Percentiles rank a stretch among this genome's conserved stretches.
Evolutionary conservation across 139 green algal genomes (phyloP).

Genomic region (Auxenochlorella protothecoides): DNA sequence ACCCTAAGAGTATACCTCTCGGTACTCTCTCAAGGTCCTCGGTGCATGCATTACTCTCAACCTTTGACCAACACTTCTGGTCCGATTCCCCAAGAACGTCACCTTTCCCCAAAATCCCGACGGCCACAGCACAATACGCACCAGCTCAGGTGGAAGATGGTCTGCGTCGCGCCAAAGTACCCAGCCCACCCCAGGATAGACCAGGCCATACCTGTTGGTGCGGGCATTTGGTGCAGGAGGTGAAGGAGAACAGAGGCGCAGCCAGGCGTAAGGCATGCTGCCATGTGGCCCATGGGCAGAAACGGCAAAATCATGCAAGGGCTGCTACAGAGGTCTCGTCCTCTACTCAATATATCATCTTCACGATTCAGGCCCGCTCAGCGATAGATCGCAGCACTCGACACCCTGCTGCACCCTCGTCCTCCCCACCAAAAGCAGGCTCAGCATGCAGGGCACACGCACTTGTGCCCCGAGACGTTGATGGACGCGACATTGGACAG

Average conservation of each 20-base stretch:
- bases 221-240: not conserved
- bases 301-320: not conserved
- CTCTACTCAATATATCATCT: not conserved
- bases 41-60: too few species aligned
- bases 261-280: not conserved
- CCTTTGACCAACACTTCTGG: conserved; percentile 25
- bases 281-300: not conserved
- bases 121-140: too few species aligned
- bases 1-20: too few species aligned
- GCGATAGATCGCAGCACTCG: too few species aligned
- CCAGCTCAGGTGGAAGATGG: conserved; percentile 4
- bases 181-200: conserved; percentile 62
- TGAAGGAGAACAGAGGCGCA: not conserved
- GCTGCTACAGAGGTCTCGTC: not conserved
- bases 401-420: too few species aligned
- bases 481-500: conserved; percentile 55
- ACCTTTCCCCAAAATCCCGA: too few species aligned
- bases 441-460: not conserved
- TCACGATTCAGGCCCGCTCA: not conserved
- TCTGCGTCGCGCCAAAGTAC: conserved; percentile 38
- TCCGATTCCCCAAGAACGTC: not conserved
- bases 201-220: conserved; percentile 43
- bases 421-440: not conserved
- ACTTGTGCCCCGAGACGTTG: conserved; percentile 54
- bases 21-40: too few species aligned